Evolutionary conservation across 2,329 filamentous ascomycete genomes (phyloP), one percentile per base, ranked within the genome.

Genomic region (Colletotrichum lupini): DNA sequence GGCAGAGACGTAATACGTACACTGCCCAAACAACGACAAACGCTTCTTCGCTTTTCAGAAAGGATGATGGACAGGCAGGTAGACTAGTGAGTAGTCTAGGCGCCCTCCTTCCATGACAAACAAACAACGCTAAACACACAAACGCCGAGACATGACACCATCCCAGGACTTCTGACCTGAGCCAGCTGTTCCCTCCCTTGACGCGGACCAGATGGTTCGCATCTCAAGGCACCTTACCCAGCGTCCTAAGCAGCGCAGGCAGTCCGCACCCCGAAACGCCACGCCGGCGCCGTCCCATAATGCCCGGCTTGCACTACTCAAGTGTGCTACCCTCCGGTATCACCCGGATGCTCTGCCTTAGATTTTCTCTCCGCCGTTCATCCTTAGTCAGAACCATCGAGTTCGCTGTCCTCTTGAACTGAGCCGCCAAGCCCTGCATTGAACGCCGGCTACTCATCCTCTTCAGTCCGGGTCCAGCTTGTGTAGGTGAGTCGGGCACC

Each of bases 341-440:
- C 67, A 82, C 78, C 64, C 78, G 79, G 64, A 85, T 85, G 26
- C 80, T 81, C 53, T 79, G 80, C 76, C 81, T 81, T 59, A 86
- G 74, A 28, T 80, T 79, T 42, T 81, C 79, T 26, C 82, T 77
- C 72, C 81, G 77, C 74, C 78, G 80, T 64, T 85, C 82, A 19
- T 78, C 77, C 53, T 77, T 79, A 35, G 67, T 61, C 58, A 72
- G 55, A 7, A 67, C 73, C 57, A 74, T 66, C 24, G 49, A 57
- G 30, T 60, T 70, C 12, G 67, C 67, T 52, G 72, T 75, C 52
- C 61, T 63, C 70, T 53, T 76, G 37, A 75, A 75, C 35, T 75
- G 73, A n/a, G 73, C 70, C 64, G 74, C 61, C 9, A 76, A 26
- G 14, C 56, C 57, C 32, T 76, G 68, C 24, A 75, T 56, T 60